Evolutionary conservation across 1,139 yeast genomes (phyloP).

Genomic region (Yamadazyma mexicana): DNA sequence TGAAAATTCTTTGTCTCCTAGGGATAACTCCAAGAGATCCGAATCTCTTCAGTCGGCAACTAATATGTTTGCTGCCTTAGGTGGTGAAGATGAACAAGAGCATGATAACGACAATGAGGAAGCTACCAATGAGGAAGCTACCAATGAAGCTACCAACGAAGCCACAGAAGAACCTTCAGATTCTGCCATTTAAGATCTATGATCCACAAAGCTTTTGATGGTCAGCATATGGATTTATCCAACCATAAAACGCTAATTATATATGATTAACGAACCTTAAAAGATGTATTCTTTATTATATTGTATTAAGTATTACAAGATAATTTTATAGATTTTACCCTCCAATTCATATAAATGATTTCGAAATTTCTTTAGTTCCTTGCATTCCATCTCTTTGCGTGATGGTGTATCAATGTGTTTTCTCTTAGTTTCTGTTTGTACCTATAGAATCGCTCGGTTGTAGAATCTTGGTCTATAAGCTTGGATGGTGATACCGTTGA

Average conservation of each 20-base stretch:
- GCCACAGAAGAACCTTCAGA: constrained; percentile 2
- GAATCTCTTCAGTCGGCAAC: constrained; percentile 40
- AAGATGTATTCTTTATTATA: constrained; percentile 8
- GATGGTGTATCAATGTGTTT: background rate
- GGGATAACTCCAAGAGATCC: constrained; percentile 46
- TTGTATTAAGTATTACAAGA: constrained; percentile 8
- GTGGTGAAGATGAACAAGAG: constrained; percentile 35
- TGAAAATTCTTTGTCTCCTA: constrained; percentile 18
- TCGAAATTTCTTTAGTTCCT: background rate
- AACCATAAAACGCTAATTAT: constrained; percentile 4
- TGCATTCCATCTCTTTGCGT: background rate
- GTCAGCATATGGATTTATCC: constrained; percentile 6
- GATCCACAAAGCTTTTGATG: background rate
- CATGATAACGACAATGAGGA: constrained; percentile 2
- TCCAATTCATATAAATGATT: constrained; percentile 4
- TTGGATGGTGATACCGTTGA: background rate
- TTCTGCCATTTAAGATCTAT: too few species aligned
- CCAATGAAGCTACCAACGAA: constrained; percentile 1
- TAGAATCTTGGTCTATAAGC: constrained; percentile 2
- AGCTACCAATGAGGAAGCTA: constrained; percentile 2
- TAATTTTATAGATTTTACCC: constrained; percentile 8
- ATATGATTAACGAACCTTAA: constrained; percentile 11
- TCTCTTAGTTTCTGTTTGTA: constrained; percentile 5
- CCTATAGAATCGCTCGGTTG: constrained; percentile 4
- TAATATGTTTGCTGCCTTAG: constrained; percentile 61